phyloP scores from a whole-genome alignment of 257 asterid genomes.

The Nicotiana noctiflora region DNA sequence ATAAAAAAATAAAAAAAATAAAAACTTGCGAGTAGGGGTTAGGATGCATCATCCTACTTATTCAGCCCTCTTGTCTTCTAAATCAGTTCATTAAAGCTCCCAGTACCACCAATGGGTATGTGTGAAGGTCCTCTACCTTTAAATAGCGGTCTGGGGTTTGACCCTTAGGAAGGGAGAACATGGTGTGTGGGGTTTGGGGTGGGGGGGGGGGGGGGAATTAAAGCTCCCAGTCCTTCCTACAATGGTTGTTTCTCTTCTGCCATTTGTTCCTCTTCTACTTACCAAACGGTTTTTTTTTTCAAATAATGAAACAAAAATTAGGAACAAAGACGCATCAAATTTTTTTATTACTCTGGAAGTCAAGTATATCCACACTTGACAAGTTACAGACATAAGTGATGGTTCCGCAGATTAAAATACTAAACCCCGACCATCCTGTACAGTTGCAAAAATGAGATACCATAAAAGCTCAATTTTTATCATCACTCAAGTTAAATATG shows the following conservation, averaged over 20 bases:
- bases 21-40: background rate
- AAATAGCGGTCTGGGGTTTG: background rate
- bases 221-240: background rate
- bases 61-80: background rate
- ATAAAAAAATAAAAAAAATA: background rate
- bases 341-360: background rate
- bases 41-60: background rate
- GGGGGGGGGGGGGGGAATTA: too few relatives aligned
- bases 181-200: too few relatives aligned
- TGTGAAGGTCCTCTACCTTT: background rate
- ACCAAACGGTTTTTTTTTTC: background rate
- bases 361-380: background rate
- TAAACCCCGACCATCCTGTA: background rate
- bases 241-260: background rate
- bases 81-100: background rate
- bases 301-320: background rate
- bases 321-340: background rate
- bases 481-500: background rate
- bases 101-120: background rate
- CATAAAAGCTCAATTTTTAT: background rate
- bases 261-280: background rate
- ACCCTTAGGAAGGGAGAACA: background rate
- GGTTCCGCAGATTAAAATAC: background rate
- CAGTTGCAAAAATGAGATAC: background rate
- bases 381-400: background rate